phyloP scores from a whole-genome alignment of 1,284 basidiomycete species.

The Coniferiporia weirii region DNA sequence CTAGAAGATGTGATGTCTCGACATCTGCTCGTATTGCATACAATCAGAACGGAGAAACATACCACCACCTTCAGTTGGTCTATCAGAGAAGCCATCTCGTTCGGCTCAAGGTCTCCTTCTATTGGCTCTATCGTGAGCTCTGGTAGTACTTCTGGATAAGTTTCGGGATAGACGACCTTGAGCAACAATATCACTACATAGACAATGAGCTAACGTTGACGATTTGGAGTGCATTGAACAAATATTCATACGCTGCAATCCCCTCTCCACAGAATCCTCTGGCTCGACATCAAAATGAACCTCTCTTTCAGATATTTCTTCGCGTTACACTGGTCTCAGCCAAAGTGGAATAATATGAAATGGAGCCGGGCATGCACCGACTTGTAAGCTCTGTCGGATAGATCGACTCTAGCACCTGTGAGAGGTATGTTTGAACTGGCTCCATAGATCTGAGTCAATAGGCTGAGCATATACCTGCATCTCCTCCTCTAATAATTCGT shows the following conservation, averaged over 20 bases:
- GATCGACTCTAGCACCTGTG: conserved; percentile 89
- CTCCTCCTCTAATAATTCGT: conserved; percentile 62
- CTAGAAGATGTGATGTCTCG: conserved; percentile 35
- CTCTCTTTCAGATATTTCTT: conserved; percentile 82
- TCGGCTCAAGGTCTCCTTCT: conserved; percentile 65
- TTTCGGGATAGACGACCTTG: conserved; percentile 62
- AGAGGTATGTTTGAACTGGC: conserved; percentile 17
- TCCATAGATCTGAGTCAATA: conserved; percentile 4
- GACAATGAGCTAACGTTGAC: conserved; percentile 11
- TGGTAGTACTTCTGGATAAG: conserved; percentile 76
- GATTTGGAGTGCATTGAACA: conserved; percentile 5
- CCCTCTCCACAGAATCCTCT: conserved; percentile 65
- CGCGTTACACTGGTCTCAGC: conserved; percentile 42
- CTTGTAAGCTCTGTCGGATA: conserved; percentile 92
- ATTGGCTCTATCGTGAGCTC: conserved; percentile 62
- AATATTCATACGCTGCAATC: conserved; percentile 48
- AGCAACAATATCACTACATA: conserved; percentile 70
- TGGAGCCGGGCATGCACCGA: conserved; percentile 43
- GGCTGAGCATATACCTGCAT: conserved; percentile 61
- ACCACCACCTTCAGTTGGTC: conserved; percentile 62
- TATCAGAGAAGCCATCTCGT: conserved; percentile 52
- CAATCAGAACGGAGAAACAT: conserved; percentile 27
- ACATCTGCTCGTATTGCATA: conserved; percentile 6
- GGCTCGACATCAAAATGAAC: conserved; percentile 87
- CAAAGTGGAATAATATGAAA: conserved; percentile 26